A percentile compares a stretch with the other conserved stretches of the same genome.
These are phyloP conservation scores for Paspalum vaginatum DNA, from an alignment of 176 grass and related monocot genomes.

Conservation along the genomic window DNA sequence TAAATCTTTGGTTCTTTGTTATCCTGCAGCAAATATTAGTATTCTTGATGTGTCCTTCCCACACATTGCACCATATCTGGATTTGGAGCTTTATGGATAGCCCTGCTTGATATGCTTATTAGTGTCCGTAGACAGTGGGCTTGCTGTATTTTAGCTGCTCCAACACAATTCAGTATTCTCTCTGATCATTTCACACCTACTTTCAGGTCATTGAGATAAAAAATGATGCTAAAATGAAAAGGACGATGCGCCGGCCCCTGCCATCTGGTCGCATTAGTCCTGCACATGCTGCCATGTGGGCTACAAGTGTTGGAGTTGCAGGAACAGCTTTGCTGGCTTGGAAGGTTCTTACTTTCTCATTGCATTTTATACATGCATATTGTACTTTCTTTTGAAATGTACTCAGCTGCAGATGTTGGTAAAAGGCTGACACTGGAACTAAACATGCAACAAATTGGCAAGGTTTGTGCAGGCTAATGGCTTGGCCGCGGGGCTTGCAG, in stretches of 20 bases:
- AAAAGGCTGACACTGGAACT: conserved; percentile 40
- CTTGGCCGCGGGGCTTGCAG: conserved; percentile 80
- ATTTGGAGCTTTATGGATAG: conserved; percentile 23
- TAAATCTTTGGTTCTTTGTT: conserved; percentile 9
- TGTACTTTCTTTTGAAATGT: conserved; percentile 11
- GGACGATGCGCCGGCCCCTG: conserved; percentile 72
- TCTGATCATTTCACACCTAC: conserved; percentile 3
- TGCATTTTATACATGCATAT: conserved; percentile 16
- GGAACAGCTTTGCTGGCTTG: conserved; percentile 83
- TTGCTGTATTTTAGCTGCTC: not conserved
- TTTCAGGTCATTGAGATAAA: conserved; percentile 84
- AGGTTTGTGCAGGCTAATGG: conserved; percentile 86
- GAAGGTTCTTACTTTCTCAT: conserved; percentile 67
- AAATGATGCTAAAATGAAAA: conserved; percentile 97
- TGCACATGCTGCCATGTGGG: conserved; percentile 88
- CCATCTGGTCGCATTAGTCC: conserved; percentile 83
- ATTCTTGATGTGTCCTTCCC: conserved; percentile 7
- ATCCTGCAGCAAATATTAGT: not conserved
- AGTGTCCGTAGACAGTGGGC: not conserved
- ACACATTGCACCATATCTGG: conserved; percentile 20
- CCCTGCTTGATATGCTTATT: conserved; percentile 18
- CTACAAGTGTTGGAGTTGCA: conserved; percentile 79
- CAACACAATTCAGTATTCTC: conserved; percentile 13
- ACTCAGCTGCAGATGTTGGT: not conserved
- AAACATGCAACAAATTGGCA: conserved; percentile 59